A percentile compares a stretch with the other conserved stretches of the same genome.
Conservation (phyloP, 768 basidiomycete species). For the Boletellus ananiceps region DNA sequence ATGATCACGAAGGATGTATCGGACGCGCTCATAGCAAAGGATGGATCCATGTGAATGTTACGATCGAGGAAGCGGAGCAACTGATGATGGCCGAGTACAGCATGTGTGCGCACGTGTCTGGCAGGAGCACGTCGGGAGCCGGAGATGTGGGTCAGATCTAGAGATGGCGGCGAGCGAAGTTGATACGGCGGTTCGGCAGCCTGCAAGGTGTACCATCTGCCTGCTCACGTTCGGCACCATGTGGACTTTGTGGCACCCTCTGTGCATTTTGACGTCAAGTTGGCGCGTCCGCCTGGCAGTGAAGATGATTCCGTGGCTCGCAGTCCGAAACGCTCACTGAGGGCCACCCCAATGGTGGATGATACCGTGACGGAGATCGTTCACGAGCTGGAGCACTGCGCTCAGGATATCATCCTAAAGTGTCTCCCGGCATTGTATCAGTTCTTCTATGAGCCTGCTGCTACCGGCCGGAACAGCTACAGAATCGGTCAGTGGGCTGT, state of each 20-base stretch:
- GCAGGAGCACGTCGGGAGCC: constrained; percentile 22
- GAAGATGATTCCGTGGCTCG: background rate
- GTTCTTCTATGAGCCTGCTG: constrained; percentile 21
- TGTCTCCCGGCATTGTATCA: constrained; percentile 29
- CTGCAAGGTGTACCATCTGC: constrained; percentile 33
- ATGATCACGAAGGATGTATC: constrained; percentile 21
- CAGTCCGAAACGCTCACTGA: constrained; percentile 13
- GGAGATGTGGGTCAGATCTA: too few species aligned
- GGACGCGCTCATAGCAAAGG: constrained; percentile 13
- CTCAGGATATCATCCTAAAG: constrained; percentile 26
- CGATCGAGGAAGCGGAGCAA: constrained; percentile 28
- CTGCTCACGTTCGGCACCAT: constrained; percentile 27
- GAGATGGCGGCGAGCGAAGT: background rate
- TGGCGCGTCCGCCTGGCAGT: constrained; percentile 15
- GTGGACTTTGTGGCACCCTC: constrained; percentile 35
- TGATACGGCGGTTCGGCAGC: constrained; percentile 12
- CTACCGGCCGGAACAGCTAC: constrained; percentile 28
- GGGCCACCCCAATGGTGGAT: constrained; percentile 14
- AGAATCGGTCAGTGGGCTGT: constrained; percentile 27
- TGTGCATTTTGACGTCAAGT: constrained; percentile 30
- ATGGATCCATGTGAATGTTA: constrained; percentile 27
- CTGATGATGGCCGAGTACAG: constrained; percentile 32
- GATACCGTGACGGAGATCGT: constrained; percentile 11
- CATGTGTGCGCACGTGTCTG: constrained; percentile 27
- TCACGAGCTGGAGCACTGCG: constrained; percentile 17